Percentiles rank a stretch among this genome's conserved stretches.
phyloP scores from a whole-genome alignment of 805 yeast genomes.

The Cyberlindnera euphorbiiphila region DNA sequence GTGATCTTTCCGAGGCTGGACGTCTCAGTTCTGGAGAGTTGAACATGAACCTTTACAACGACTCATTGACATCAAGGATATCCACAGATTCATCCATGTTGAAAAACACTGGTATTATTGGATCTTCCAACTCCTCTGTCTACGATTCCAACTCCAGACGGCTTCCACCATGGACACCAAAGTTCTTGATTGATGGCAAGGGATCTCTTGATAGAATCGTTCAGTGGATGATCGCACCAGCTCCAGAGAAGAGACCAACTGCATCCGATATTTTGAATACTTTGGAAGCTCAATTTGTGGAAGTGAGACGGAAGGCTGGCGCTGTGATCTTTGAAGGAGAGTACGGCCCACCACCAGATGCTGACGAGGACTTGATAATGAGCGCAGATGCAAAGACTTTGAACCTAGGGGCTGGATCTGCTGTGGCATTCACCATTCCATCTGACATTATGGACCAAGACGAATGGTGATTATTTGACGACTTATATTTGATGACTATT shows the following conservation, averaged over 20 bases:
- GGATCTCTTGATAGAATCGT: slow-evolving; percentile 76
- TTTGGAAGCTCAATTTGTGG: slow-evolving; percentile 75
- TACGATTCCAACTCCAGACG: slow-evolving; percentile 22
- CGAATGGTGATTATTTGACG: slow-evolving; percentile 18
- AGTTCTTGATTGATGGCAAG: slow-evolving; percentile 69
- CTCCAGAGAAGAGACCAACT: slow-evolving; percentile 76
- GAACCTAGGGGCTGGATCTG: slow-evolving; percentile 18
- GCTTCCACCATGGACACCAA: slow-evolving; percentile 85
- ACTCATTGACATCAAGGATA: slow-evolving; percentile 22
- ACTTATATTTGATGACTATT: background rate
- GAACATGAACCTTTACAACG: slow-evolving; percentile 26
- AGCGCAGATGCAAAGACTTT: slow-evolving; percentile 18
- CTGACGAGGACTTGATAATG: slow-evolving; percentile 28
- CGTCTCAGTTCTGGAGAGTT: slow-evolving; percentile 71
- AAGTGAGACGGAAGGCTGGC: slow-evolving; percentile 79
- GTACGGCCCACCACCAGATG: slow-evolving; percentile 73
- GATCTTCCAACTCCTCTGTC: slow-evolving; percentile 29
- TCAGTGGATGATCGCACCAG: slow-evolving; percentile 84
- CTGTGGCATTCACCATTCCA: slow-evolving; percentile 18
- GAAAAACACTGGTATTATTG: slow-evolving; percentile 24
- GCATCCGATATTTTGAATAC: slow-evolving; percentile 66
- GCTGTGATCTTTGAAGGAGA: slow-evolving; percentile 96
- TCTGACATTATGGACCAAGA: slow-evolving; percentile 24
- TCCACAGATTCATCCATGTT: slow-evolving; percentile 25
- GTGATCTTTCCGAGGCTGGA: slow-evolving; percentile 95